Base-by-base conservation (phyloP, 306 rosid genomes). In the Morella rubra region DNA sequence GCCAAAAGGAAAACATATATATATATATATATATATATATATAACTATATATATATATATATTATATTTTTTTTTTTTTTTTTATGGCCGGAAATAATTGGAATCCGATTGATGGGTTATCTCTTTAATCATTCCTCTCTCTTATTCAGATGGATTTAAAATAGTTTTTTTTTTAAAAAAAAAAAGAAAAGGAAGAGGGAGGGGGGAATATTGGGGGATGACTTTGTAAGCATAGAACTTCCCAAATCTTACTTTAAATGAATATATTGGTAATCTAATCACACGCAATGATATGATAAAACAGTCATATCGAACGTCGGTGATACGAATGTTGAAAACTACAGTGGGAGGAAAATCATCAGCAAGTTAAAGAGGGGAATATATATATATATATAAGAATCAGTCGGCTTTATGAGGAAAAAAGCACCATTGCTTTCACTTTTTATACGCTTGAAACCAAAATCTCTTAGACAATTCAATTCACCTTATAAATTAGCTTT, bases 41-140 rank as follows among this genome's bases (percentile, higher is more conserved):
- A 45, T 45, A 8, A 6, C 1, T 45, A 45, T 8, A 8, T 45
- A 45, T 11, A 6, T 11, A 6, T 45, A 45, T 45, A n/a, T n/a
- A n/a, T n/a, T n/a, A n/a, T n/a, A n/a, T n/a, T n/a, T n/a, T n/a
- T n/a, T n/a, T n/a, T n/a, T 72, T 52, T 72, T 70, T 73, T 87
- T 87, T 80, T 67, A 77, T 84, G 87, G 96, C 89, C 89, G 84
- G 46, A 86, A 88, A 87, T 32, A 32, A 32, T 92, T 83, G 91
- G 92, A 90, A 87, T 92, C 84, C 80, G 89, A 89, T 90, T 87
- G 91, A 92, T 89, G 90, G 91, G 82, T 84, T 87, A 87, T 67
- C 15, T 71, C 90, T 90, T 89, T 90, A 90, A 87, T 86, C 89
- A 90, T 90, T 87, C 86, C 76, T 75, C 76, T 49, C 79, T 62